Evolutionary conservation across 2,329 filamentous ascomycete species (phyloP).

Genomic region (Colletotrichum cuscutae): DNA sequence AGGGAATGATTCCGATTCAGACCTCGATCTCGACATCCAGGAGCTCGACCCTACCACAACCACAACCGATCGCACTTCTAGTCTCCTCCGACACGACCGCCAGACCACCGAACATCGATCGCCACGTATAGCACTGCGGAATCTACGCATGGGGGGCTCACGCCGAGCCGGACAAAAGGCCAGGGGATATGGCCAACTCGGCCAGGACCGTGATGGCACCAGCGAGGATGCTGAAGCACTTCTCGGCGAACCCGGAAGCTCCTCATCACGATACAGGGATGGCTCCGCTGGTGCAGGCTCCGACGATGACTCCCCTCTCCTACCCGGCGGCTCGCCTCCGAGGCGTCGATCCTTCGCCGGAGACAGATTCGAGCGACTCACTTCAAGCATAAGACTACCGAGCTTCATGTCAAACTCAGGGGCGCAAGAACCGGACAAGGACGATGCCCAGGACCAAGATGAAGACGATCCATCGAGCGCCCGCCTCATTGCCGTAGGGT

Average conservation of each 20-base stretch:
- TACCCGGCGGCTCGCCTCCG: slow-evolving; percentile 57
- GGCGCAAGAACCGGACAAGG: slow-evolving; percentile 44
- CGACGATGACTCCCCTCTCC: slow-evolving; percentile 78
- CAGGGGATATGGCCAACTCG: slow-evolving; percentile 70
- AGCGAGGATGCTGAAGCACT: slow-evolving; percentile 76
- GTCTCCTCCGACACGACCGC: slow-evolving; percentile 62
- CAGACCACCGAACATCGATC: slow-evolving; percentile 55
- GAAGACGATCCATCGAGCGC: slow-evolving; percentile 76
- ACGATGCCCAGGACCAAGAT: slow-evolving; percentile 60
- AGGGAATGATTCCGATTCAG: slow-evolving; percentile 78
- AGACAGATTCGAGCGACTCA: slow-evolving; percentile 55
- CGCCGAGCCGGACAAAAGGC: slow-evolving; percentile 65
- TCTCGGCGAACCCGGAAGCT: slow-evolving; percentile 70
- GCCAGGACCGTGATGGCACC: slow-evolving; percentile 63
- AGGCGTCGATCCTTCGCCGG: slow-evolving; percentile 50
- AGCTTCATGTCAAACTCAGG: slow-evolving; percentile 68
- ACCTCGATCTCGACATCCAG: slow-evolving; percentile 80
- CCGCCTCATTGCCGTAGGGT: slow-evolving; percentile 80
- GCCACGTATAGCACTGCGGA: slow-evolving; percentile 76
- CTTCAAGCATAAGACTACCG: slow-evolving; percentile 70
- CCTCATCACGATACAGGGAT: slow-evolving; percentile 67
- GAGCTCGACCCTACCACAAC: slow-evolving; percentile 75
- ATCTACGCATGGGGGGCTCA: slow-evolving; percentile 73
- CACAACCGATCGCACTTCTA: slow-evolving; percentile 39
- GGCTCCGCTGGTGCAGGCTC: slow-evolving; percentile 55